A percentile compares a stretch with the other conserved stretches of the same genome.
Conservation (phyloP, 2,329 filamentous ascomycete genomes). For the Ophiostoma tasmaniense region DNA sequence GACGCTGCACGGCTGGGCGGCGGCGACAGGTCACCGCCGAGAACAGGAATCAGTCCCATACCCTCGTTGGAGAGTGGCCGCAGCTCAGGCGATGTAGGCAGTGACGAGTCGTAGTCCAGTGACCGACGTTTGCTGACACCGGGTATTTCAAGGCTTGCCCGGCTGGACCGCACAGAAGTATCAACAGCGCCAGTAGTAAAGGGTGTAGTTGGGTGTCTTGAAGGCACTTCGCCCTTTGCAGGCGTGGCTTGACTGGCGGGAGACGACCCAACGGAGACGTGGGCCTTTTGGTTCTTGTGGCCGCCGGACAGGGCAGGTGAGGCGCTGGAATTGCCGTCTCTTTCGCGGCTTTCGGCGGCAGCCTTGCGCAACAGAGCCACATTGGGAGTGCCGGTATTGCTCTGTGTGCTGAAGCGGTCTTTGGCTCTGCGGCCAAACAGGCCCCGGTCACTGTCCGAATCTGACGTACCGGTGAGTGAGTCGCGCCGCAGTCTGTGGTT, state of each 20-base stretch:
- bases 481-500: constrained; percentile 44
- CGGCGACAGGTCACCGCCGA: constrained; percentile 56
- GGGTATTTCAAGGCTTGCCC: constrained; percentile 43
- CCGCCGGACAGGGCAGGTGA: background rate
- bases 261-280: background rate
- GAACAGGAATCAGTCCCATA: constrained; percentile 44
- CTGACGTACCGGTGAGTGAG: constrained; percentile 53
- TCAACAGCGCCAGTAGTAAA: background rate
- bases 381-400: background rate
- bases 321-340: background rate
- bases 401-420: background rate
- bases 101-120: constrained; percentile 38
- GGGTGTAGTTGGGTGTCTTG: background rate
- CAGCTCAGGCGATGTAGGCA: constrained; percentile 45
- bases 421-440: constrained; percentile 18
- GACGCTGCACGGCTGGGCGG: constrained; percentile 55
- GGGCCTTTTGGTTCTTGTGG: background rate
- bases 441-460: constrained; percentile 48
- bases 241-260: background rate
- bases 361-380: background rate
- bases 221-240: background rate
- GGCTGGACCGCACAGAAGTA: constrained; percentile 24
- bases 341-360: background rate
- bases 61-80: constrained; percentile 36
- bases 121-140: constrained; percentile 30